phyloP scores from a whole-genome alignment of 306 rosid genomes.

The Amphicarpaea edgeworthii region DNA sequence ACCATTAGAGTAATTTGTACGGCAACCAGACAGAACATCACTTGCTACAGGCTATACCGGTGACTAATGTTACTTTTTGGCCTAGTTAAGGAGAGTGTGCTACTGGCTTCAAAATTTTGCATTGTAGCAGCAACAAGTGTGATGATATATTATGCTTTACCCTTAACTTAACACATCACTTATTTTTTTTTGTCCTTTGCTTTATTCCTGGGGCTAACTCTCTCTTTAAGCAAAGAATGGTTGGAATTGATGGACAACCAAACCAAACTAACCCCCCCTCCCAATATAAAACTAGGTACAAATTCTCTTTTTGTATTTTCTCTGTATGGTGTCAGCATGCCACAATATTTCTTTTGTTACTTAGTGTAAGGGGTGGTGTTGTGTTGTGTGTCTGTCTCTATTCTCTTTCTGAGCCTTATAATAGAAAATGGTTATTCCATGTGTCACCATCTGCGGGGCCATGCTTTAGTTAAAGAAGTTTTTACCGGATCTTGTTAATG shows the following conservation, averaged over 20 bases:
- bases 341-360: slow-evolving; percentile 33
- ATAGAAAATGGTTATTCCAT: slow-evolving; percentile 53
- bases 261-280: slow-evolving; percentile 54
- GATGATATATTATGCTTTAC: no score
- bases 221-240: slow-evolving; percentile 93
- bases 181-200: slow-evolving; percentile 54
- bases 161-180: slow-evolving; percentile 54
- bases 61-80: slow-evolving; percentile 42
- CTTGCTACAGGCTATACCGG: slow-evolving; percentile 58
- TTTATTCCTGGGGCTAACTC: slow-evolving; percentile 84
- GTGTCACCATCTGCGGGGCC: slow-evolving; percentile 51
- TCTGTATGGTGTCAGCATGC: slow-evolving; percentile 28
- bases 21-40: slow-evolving; percentile 38
- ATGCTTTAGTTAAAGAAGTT: slow-evolving; percentile 65
- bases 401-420: slow-evolving; percentile 15
- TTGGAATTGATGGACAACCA: slow-evolving; percentile 73
- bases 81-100: background rate
- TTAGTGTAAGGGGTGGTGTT: background rate
- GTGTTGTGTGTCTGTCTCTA: slow-evolving; percentile 28
- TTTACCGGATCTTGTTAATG: slow-evolving; percentile 67
- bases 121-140: no score
- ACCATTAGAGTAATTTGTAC: slow-evolving; percentile 37
- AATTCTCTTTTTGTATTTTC: slow-evolving; percentile 38
- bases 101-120: no score
- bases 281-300: slow-evolving; percentile 36